Base-by-base conservation (phyloP, 768 basidiomycete genomes). In the Leccinum uliginosum region DNA sequence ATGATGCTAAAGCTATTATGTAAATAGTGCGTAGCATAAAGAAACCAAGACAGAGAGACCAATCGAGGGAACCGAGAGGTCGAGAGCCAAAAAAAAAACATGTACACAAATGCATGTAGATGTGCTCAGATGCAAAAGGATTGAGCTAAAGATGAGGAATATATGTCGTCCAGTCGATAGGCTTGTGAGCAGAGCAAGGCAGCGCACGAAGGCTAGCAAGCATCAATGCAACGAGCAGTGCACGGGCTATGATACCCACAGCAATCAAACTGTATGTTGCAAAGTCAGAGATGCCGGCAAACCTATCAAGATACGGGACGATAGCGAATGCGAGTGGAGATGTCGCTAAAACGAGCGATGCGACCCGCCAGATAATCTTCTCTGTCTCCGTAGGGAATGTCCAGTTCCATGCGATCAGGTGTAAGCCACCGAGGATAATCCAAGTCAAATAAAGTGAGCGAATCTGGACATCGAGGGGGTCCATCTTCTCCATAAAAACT, bases 61-160 rank as follows among this genome's bases (percentile, higher is more conserved):
- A 30, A 30, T 0, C 29, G 12, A 30, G 12, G 30, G 30, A 30
- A 30, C 30, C 30, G 5, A 12, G 12, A 30, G 0, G 12, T 15
- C 15, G 14, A 34, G 34, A 15, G 34, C 14, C n/a, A n/a, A n/a
- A 15, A 34, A 30, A 12, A 30, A 12, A 30, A 0, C 4, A 34
- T 34, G 34, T 34, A 34, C 15, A 34, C 34, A 26, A 26, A 30
- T 30, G 29, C 10, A 30, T 30, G 29, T 30, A 30, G 29, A 30
- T 30, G 8, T 29, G 27, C 2, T 29, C 27, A 34, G 32, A 34
- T 34, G 34, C 34, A 34, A 34, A 6, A 34, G 34, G 34, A 34
- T 34, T 34, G 14, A 34, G 34, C 34, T 34, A 52, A 19, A 53
- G 23, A 34, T 56, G 56, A 24, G 56, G 56, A 10, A 57, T 32